Conservation (phyloP, 2,329 filamentous ascomycete species). For the Alternaria rosae region DNA sequence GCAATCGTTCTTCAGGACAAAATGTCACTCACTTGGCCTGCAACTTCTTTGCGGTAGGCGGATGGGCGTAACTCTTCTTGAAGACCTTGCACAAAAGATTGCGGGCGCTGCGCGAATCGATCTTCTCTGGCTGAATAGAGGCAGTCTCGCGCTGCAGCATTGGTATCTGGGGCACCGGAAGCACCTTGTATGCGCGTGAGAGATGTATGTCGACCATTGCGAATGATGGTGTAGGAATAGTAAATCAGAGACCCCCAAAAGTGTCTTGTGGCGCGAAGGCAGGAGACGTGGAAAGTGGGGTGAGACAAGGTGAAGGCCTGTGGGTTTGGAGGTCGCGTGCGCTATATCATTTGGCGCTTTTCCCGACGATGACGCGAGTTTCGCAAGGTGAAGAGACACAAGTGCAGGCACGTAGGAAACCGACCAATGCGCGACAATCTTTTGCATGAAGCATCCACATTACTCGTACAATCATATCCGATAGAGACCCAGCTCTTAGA, state of each 20-base stretch:
- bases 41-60: background rate
- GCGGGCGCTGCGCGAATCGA: slow-evolving; percentile 4
- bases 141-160: slow-evolving; percentile 6
- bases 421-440: background rate
- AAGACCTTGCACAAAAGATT: slow-evolving; percentile 8
- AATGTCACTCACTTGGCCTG: background rate
- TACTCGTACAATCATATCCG: slow-evolving; percentile 21
- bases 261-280: background rate
- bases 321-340: background rate
- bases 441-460: slow-evolving; percentile 1
- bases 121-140: background rate
- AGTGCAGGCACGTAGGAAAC: background rate
- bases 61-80: slow-evolving; percentile 1
- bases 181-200: background rate
- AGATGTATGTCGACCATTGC: background rate
- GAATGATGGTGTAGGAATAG: background rate
- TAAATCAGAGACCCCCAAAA: background rate
- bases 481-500: slow-evolving; percentile 23
- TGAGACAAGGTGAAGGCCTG: background rate
- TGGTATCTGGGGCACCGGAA: background rate
- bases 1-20: background rate
- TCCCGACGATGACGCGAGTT: background rate
- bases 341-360: background rate
- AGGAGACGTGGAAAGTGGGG: background rate
- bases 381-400: background rate